Base-by-base conservation (phyloP, 2,329 filamentous ascomycete genomes). In the Ophiostoma ulmi region DNA sequence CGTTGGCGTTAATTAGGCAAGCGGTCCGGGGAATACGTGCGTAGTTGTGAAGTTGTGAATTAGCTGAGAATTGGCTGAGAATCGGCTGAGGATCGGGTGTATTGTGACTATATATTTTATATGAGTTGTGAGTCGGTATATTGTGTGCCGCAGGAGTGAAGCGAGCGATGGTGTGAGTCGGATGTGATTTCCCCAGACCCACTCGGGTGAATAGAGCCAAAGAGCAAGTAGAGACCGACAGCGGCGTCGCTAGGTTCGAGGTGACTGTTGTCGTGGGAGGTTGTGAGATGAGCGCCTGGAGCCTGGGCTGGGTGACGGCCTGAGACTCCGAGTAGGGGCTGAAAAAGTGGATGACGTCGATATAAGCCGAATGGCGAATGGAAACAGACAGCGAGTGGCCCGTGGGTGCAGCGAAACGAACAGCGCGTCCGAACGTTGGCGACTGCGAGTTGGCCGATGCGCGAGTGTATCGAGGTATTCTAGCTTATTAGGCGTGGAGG, bases 101-200 rank as follows among this genome's bases (percentile, higher is more conserved):
- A 20, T 13, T 14, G 41, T 44, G 41, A 44, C 41, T 44, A 44
- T 44, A 44, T 44, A 44, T 44, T 44, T 2, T 13, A 10, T n/a
- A n/a, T 55, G 20, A 55, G 17, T 8, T 55, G 48, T 55, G 55
- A 63, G 58, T 35, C 58, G 58, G 58, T 63, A 14, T 8, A 63
- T 63, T 63, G 58, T 63, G 26, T 63, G 58, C 58, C 26, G 58
- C 58, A 36, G 58, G 13, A 31, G 58, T 44, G 55, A 31, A 61
- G 22, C 55, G 55, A 8, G 52, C 22, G 58, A 20, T 63, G 58
- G 58, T 36, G 58, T 20, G 58, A 63, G 58, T 20, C 58, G 58
- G 52, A 63, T 63, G 58, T 63, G 58, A 63, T 63, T 63, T 63
- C 58, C 58, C 58, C 58, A 63, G 58, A 63, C 20, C 58, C 58